These are phyloP conservation scores for Chlorella sp. DNA, from an alignment of 139 green algal species.

Conservation along the genomic window DNA sequence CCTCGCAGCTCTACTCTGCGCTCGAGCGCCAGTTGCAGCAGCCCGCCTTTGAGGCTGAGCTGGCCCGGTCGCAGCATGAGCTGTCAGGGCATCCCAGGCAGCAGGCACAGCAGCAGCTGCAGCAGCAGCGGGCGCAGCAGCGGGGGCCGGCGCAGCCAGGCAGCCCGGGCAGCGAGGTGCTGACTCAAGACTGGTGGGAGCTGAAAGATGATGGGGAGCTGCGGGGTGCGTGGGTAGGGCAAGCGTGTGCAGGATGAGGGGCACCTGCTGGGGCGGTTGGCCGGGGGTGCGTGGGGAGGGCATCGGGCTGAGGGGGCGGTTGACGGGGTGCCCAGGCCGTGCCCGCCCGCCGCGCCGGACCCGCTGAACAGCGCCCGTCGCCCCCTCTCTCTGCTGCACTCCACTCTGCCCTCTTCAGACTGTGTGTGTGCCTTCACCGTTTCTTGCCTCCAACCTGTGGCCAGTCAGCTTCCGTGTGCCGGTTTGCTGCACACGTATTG, in stretches of 20 bases:
- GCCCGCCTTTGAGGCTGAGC: slow-evolving; percentile 31
- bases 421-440: too few relatives aligned
- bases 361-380: too few relatives aligned
- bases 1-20: slow-evolving; percentile 5
- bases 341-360: too few relatives aligned
- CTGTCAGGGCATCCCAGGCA: slow-evolving; percentile 8
- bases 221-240: not conserved
- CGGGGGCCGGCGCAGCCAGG: not conserved
- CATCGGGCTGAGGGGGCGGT: not conserved
- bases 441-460: too few relatives aligned
- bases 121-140: not conserved
- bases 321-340: too few relatives aligned
- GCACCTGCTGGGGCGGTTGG: not conserved
- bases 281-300: not conserved
- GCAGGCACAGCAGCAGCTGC: not conserved
- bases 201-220: slow-evolving; percentile 34
- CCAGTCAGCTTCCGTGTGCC: too few relatives aligned
- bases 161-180: slow-evolving; percentile 30
- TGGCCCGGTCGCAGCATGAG: slow-evolving; percentile 35
- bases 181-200: slow-evolving; percentile 52
- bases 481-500: too few relatives aligned
- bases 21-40: slow-evolving; percentile 30
- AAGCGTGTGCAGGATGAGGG: too few relatives aligned
- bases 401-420: too few relatives aligned
- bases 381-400: too few relatives aligned